A percentile compares a stretch with the other conserved stretches of the same genome.
Conservation (phyloP, 2,329 filamentous ascomycete species). For the Claviceps sp. region DNA sequence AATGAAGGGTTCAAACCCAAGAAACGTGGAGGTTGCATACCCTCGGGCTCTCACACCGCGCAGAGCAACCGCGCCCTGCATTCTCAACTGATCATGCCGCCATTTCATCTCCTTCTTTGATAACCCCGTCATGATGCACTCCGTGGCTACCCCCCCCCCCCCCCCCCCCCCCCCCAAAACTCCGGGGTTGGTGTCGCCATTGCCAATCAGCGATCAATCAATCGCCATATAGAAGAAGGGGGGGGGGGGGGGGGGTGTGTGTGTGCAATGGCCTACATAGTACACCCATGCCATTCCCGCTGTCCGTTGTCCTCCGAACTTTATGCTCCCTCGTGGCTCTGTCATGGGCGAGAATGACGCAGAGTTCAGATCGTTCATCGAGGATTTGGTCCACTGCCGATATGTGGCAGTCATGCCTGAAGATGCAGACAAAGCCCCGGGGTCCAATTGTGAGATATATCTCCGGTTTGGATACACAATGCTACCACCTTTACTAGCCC, state of each 20-base stretch:
- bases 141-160: not conserved
- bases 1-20: not conserved
- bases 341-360: conserved; percentile 1
- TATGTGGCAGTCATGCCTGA: conserved; percentile 9
- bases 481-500: conserved; percentile 1
- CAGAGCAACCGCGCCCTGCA: not conserved
- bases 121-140: not conserved
- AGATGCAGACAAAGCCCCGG: conserved; percentile 2
- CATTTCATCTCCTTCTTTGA: not conserved
- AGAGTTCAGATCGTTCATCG: conserved; percentile 5
- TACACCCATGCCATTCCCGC: not conserved
- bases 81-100: not conserved
- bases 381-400: conserved; percentile 4
- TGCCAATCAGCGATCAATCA: too few relatives aligned
- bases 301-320: not conserved
- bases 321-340: not conserved
- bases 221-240: too few relatives aligned
- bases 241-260: not conserved
- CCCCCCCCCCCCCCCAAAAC: not conserved
- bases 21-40: not conserved
- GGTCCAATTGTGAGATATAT: conserved; percentile 7
- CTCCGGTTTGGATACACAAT: conserved; percentile 11
- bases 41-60: not conserved
- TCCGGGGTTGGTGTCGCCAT: too few relatives aligned
- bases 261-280: not conserved